phyloP scores from a whole-genome alignment of 1,139 yeast species.

The Nakaseomyces kungkrabaensis region DNA sequence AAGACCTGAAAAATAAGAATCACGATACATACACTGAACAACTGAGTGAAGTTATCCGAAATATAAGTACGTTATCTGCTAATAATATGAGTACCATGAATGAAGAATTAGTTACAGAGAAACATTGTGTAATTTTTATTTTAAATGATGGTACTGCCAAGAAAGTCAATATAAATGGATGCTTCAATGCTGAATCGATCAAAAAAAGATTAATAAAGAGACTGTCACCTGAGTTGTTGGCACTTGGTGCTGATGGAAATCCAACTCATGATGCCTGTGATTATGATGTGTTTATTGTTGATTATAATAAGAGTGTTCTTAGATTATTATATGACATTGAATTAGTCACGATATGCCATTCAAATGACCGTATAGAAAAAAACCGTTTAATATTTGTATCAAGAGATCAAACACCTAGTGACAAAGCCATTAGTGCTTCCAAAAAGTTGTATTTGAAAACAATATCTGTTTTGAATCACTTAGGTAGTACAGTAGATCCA shows the following conservation, averaged over 20 bases:
- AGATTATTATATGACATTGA: conserved; percentile 66
- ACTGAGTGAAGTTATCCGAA: conserved; percentile 27
- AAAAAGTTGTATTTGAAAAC: conserved; percentile 32
- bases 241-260: conserved; percentile 30
- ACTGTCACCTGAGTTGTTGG: conserved; percentile 33
- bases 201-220: conserved; percentile 60
- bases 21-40: conserved; percentile 23
- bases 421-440: conserved; percentile 59
- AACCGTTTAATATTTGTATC: conserved; percentile 65
- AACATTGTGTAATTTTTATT: conserved; percentile 54
- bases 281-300: conserved; percentile 42
- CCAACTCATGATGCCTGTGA: conserved; percentile 32
- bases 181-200: conserved; percentile 72
- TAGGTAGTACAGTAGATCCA: conserved; percentile 5
- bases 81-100: conserved; percentile 10
- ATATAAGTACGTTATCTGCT: conserved; percentile 14
- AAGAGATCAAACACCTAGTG: conserved; percentile 52
- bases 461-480: conserved; percentile 14
- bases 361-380: conserved; percentile 61
- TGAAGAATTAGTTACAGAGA: conserved; percentile 30
- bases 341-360: conserved; percentile 71
- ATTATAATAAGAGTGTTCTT: conserved; percentile 35
- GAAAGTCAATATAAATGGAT: conserved; percentile 65
- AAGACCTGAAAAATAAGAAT: conserved; percentile 13
- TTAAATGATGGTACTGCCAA: conserved; percentile 69